Conservation (phyloP, 805 yeast genomes). For the Ogataea degrootiae region DNA sequence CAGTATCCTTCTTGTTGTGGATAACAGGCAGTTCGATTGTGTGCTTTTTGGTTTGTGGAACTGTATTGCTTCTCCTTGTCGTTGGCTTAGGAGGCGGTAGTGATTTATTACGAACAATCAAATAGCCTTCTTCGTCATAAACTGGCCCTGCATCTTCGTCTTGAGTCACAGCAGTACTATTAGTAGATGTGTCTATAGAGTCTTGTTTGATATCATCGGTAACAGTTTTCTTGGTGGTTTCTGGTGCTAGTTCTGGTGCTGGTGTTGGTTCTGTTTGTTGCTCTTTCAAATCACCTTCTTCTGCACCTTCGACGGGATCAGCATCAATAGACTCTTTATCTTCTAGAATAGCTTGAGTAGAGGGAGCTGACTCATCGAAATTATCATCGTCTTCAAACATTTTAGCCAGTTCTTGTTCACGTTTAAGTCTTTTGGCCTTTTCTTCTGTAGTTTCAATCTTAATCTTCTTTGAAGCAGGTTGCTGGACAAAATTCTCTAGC, state of each 20-base stretch:
- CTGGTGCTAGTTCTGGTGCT: background rate
- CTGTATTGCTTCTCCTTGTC: slow-evolving; percentile 6
- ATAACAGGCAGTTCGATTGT: slow-evolving; percentile 4
- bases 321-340: slow-evolving; percentile 7
- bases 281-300: background rate
- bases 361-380: slow-evolving; percentile 2
- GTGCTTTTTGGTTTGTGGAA: slow-evolving; percentile 11
- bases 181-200: background rate
- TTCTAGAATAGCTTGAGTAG: background rate
- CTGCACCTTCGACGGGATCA: slow-evolving; percentile 5
- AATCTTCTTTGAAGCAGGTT: slow-evolving; percentile 10
- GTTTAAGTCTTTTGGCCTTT: slow-evolving; percentile 5
- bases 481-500: background rate
- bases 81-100: slow-evolving; percentile 5
- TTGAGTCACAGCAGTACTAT: background rate
- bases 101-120: slow-evolving; percentile 16
- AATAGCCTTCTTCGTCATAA: slow-evolving; percentile 29
- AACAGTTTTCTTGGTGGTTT: slow-evolving; percentile 9
- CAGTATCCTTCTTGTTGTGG: slow-evolving; percentile 5
- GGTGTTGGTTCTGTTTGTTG: background rate
- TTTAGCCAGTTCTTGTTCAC: slow-evolving; percentile 16
- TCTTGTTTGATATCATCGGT: background rate
- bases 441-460: slow-evolving; percentile 11
- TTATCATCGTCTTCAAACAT: slow-evolving; percentile 24
- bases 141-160: slow-evolving; percentile 20